Percentiles rank a stretch among this genome's conserved stretches.
These are phyloP conservation scores for Heritiera fomes DNA, from an alignment of 345 rosid genomes.

Conservation along the genomic window DNA sequence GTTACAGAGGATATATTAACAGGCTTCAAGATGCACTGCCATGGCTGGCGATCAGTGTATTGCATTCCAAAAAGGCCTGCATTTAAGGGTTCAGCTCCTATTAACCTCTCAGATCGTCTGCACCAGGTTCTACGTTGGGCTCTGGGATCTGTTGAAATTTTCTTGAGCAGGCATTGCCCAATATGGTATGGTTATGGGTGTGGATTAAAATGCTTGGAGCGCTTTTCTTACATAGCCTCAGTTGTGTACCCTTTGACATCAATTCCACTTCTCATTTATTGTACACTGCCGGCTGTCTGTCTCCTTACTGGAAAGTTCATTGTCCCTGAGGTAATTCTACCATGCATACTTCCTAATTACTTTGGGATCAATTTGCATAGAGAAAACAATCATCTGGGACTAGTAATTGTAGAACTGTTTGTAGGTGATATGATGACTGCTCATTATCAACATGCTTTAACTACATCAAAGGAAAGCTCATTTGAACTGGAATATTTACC, in stretches of 20 bases:
- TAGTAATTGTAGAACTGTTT: not conserved
- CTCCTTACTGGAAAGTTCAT: slow-evolving; percentile 69
- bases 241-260: slow-evolving; percentile 70
- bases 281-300: slow-evolving; percentile 63
- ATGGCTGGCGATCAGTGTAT: slow-evolving; percentile 75
- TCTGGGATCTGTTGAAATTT: slow-evolving; percentile 69
- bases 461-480: not conserved
- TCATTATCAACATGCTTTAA: not conserved
- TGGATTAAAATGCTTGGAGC: slow-evolving; percentile 61
- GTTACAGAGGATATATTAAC: slow-evolving; percentile 74
- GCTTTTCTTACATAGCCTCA: slow-evolving; percentile 63
- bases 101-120: slow-evolving; percentile 71
- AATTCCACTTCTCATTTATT: slow-evolving; percentile 60
- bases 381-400: not conserved
- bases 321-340: slow-evolving; percentile 56
- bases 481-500: not conserved
- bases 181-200: slow-evolving; percentile 74
- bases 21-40: slow-evolving; percentile 80
- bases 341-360: not conserved
- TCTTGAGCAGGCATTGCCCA: slow-evolving; percentile 72
- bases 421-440: not conserved
- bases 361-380: not conserved
- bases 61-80: slow-evolving; percentile 66
- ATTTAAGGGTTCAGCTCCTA: slow-evolving; percentile 76
- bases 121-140: slow-evolving; percentile 84